Evolutionary conservation across 2,329 filamentous ascomycete genomes (phyloP).

Genomic region (Fusarium coicis): DNA sequence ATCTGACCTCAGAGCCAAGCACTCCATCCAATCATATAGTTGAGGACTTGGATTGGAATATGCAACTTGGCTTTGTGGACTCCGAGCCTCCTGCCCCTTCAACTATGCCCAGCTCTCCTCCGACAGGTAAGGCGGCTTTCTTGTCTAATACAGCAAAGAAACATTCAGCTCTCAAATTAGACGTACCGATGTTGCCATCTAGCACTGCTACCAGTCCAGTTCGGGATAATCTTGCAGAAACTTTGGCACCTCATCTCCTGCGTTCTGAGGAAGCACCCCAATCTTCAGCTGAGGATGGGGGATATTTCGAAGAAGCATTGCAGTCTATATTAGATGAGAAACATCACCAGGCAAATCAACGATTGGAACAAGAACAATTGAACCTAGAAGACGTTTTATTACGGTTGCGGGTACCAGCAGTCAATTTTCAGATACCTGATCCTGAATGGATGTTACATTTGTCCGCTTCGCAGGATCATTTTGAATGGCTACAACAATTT

Average conservation of each 20-base stretch:
- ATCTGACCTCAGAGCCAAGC: conserved; percentile 47
- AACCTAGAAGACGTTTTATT: conserved; percentile 40
- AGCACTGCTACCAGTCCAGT: conserved; percentile 17
- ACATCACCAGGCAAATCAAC: conserved; percentile 5
- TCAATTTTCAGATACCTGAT: conserved; percentile 42
- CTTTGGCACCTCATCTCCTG: background rate
- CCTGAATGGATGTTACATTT: conserved; percentile 38
- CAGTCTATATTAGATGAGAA: conserved; percentile 32
- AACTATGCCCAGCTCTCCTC: conserved; percentile 25
- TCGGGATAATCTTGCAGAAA: background rate
- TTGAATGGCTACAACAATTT: conserved; percentile 38
- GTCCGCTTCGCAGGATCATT: conserved; percentile 39
- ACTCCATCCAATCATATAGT: conserved; percentile 33
- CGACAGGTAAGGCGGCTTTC: background rate
- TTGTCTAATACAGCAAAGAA: background rate
- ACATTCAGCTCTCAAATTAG: conserved; percentile 28
- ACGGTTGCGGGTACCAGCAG: conserved; percentile 44
- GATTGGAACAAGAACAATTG: conserved; percentile 46
- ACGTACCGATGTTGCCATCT: conserved; percentile 37
- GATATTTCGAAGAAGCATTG: conserved; percentile 42
- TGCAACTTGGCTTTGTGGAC: conserved; percentile 26
- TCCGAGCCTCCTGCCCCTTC: conserved; percentile 31
- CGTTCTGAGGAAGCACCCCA: background rate
- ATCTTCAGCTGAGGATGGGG: background rate
- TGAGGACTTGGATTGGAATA: conserved; percentile 12